These are phyloP conservation scores for Nemania diffusa DNA, from an alignment of 2,329 filamentous ascomycete species.

Conservation along the genomic window DNA sequence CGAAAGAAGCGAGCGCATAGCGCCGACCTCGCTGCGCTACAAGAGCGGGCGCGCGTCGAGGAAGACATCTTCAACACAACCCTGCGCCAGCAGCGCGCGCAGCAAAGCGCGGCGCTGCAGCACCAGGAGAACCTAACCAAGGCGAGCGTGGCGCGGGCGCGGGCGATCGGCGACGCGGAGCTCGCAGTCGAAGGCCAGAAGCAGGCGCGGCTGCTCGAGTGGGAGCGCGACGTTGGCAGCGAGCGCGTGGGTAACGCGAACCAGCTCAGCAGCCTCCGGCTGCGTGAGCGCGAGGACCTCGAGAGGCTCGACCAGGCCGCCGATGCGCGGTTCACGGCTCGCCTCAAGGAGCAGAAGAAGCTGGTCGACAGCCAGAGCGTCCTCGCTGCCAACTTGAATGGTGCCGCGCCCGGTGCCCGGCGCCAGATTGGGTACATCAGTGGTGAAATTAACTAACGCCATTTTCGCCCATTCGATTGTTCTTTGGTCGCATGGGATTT, in stretches of 20 bases:
- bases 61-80: slow-evolving; percentile 55
- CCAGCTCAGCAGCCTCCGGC: slow-evolving; percentile 60
- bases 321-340: slow-evolving; percentile 57
- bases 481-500: too few relatives aligned
- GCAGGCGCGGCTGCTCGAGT: slow-evolving; percentile 59
- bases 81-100: slow-evolving; percentile 51
- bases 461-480: not conserved
- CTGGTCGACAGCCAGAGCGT: slow-evolving; percentile 59
- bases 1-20: slow-evolving; percentile 58
- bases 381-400: slow-evolving; percentile 52
- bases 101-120: slow-evolving; percentile 52
- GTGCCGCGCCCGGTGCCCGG: slow-evolving; percentile 51
- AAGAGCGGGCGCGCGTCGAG: slow-evolving; percentile 59
- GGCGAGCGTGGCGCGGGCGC: slow-evolving; percentile 56
- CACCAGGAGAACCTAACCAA: slow-evolving; percentile 62
- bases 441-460: slow-evolving; percentile 47
- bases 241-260: slow-evolving; percentile 61
- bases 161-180: slow-evolving; percentile 59
- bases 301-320: slow-evolving; percentile 60
- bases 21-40: slow-evolving; percentile 58
- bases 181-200: slow-evolving; percentile 57
- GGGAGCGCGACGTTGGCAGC: slow-evolving; percentile 59
- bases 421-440: slow-evolving; percentile 67
- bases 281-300: slow-evolving; percentile 63
- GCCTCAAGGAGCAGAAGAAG: slow-evolving; percentile 62